Evolutionary conservation across 331 rosid genomes (phyloP).

Genomic region (Pyrus hybrid): DNA sequence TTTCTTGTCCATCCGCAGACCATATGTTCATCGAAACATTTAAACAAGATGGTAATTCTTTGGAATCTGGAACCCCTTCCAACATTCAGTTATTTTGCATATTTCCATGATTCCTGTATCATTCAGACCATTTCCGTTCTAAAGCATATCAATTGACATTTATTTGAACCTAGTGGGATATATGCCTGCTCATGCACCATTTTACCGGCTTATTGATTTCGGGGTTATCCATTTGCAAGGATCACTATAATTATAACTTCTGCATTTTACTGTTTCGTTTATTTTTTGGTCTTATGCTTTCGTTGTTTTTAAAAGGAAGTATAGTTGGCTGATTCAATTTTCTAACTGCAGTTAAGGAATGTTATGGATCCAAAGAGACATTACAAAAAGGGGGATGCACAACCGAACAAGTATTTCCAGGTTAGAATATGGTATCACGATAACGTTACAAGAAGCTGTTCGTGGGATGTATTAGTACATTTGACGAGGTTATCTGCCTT

Average conservation of each 20-base stretch:
- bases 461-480: not conserved
- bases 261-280: not conserved
- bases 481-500: not conserved
- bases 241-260: not conserved
- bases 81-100: not conserved
- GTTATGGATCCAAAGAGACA: conserved; percentile 80
- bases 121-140: not conserved
- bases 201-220: not conserved
- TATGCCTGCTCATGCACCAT: not conserved
- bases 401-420: conserved; percentile 72
- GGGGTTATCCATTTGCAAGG: not conserved
- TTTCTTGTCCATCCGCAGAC: not conserved
- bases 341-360: conserved; percentile 45
- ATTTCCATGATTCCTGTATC: not conserved
- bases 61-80: not conserved
- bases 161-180: not conserved
- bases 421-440: conserved; percentile 23
- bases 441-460: not conserved
- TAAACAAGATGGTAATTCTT: not conserved
- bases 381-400: conserved; percentile 68
- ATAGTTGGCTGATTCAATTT: not conserved
- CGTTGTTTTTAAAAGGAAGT: conserved; percentile 3
- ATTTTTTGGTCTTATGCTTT: not conserved
- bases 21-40: not conserved
- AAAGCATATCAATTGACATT: not conserved